phyloP scores from a whole-genome alignment of 352 stramenopile genomes.

The Pythium sp. region DNA sequence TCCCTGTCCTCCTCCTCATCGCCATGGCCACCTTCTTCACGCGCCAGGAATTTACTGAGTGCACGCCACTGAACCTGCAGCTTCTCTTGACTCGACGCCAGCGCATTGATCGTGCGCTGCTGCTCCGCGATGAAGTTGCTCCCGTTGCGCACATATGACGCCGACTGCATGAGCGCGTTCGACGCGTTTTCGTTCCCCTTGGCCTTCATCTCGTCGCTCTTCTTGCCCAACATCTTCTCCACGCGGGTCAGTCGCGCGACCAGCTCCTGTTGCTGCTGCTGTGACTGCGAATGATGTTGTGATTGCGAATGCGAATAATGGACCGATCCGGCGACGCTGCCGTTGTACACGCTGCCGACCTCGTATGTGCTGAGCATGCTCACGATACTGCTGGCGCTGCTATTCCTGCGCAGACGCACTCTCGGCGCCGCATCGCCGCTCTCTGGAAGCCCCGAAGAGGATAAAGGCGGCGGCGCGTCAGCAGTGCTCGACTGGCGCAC shows the following conservation, averaged over 20 bases:
- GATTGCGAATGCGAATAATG: conserved; percentile 1
- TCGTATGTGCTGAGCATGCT: conserved; percentile 20
- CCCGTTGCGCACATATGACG: conserved; percentile 35
- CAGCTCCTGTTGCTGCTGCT: conserved; percentile 31
- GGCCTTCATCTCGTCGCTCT: conserved; percentile 70
- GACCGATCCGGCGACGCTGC: conserved; percentile 14
- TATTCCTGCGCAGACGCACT: conserved; percentile 14
- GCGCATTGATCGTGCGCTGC: conserved; percentile 45
- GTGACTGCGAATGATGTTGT: background rate
- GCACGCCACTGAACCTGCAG: conserved; percentile 24
- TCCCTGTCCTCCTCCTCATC: conserved; percentile 3
- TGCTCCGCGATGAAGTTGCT: conserved; percentile 36
- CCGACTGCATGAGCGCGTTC: conserved; percentile 52
- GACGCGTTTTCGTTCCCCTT: conserved; percentile 65
- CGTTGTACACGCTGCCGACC: conserved; percentile 12
- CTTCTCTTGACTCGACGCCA: conserved; percentile 25
- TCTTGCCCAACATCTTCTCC: conserved; percentile 60
- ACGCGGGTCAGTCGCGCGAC: conserved; percentile 35
- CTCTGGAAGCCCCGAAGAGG: conserved; percentile 4
- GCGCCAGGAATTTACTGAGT: conserved; percentile 19
- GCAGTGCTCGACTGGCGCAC: conserved; percentile 7
- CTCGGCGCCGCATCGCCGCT: conserved; percentile 22
- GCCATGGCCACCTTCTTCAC: conserved; percentile 11
- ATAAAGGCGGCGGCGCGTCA: conserved; percentile 26
- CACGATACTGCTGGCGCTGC: conserved; percentile 20